phyloP scores from a whole-genome alignment of 441 rosid species.

The Biscutella laevigata region DNA sequence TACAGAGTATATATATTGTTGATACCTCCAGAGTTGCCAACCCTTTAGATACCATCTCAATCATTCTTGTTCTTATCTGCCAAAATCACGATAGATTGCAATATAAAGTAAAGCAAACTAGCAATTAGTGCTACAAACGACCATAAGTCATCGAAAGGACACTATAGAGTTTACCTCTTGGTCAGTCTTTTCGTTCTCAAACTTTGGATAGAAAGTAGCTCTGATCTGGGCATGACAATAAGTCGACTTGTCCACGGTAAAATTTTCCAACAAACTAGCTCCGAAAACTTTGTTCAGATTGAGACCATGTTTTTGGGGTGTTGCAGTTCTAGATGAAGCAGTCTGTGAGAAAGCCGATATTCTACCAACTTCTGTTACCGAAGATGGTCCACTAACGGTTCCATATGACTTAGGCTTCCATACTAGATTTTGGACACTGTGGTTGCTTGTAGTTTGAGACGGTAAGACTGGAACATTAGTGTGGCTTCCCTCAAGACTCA shows the following conservation, averaged over 20 bases:
- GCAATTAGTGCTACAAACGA: not conserved
- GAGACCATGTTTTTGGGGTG: slow-evolving; percentile 20
- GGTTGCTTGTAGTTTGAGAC: slow-evolving; percentile 15
- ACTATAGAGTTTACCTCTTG: slow-evolving; percentile 49
- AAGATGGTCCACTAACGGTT: slow-evolving; percentile 34
- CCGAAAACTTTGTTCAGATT: slow-evolving; percentile 40
- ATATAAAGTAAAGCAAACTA: not conserved
- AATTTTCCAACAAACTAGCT: slow-evolving; percentile 44
- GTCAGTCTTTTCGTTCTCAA: slow-evolving; percentile 95
- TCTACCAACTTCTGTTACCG: slow-evolving; percentile 23
- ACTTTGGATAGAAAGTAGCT: slow-evolving; percentile 95
- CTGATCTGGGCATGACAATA: slow-evolving; percentile 67
- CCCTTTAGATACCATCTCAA: slow-evolving; percentile 79
- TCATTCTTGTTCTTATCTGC: slow-evolving; percentile 79
- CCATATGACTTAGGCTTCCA: slow-evolving; percentile 55
- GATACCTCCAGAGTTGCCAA: slow-evolving; percentile 76
- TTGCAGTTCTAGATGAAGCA: slow-evolving; percentile 19
- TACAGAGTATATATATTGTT: not conserved
- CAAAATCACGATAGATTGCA: slow-evolving; percentile 12
- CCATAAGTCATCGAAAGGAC: not conserved
- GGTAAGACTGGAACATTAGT: slow-evolving; percentile 13
- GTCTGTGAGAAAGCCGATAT: slow-evolving; percentile 8
- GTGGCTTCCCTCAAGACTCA: slow-evolving; percentile 37
- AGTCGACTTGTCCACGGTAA: slow-evolving; percentile 54
- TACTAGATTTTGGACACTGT: slow-evolving; percentile 27